These are phyloP conservation scores for Coniferiporia sulphurascens DNA, from an alignment of 1,284 basidiomycete genomes.

Conservation along the genomic window DNA sequence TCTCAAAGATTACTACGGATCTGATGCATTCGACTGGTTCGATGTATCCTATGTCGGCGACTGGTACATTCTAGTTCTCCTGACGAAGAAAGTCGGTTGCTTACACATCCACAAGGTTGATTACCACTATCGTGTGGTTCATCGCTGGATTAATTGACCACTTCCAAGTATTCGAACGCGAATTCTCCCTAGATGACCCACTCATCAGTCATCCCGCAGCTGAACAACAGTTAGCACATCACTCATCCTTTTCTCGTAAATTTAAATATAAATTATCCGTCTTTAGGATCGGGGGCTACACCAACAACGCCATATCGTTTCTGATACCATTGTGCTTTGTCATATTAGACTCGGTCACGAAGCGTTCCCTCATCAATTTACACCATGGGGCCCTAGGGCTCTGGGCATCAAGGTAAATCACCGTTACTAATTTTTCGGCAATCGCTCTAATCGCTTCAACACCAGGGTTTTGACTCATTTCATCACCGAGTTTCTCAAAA, in stretches of 20 bases:
- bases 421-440: background rate
- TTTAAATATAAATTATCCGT: background rate
- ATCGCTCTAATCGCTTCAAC: slow-evolving; percentile 1
- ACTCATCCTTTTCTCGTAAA: background rate
- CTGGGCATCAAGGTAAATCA: slow-evolving; percentile 40
- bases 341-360: slow-evolving; percentile 32
- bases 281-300: slow-evolving; percentile 41
- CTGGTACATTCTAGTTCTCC: slow-evolving; percentile 30
- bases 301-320: slow-evolving; percentile 44
- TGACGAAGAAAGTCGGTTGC: background rate
- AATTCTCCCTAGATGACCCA: slow-evolving; percentile 46
- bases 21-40: slow-evolving; percentile 45
- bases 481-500: slow-evolving; percentile 53
- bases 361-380: slow-evolving; percentile 43
- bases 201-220: slow-evolving; percentile 49
- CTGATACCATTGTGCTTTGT: slow-evolving; percentile 40
- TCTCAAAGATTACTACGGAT: slow-evolving; percentile 26
- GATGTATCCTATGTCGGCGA: slow-evolving; percentile 33
- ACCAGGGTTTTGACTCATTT: slow-evolving; percentile 42
- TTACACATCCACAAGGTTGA: slow-evolving; percentile 32
- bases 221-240: slow-evolving; percentile 40
- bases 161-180: slow-evolving; percentile 44
- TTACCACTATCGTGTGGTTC: slow-evolving; percentile 29
- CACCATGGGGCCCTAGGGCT: slow-evolving; percentile 54
- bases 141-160: slow-evolving; percentile 13